Conservation (phyloP, 2,329 filamentous ascomycete genomes). For the Calonectria henricotiae region DNA sequence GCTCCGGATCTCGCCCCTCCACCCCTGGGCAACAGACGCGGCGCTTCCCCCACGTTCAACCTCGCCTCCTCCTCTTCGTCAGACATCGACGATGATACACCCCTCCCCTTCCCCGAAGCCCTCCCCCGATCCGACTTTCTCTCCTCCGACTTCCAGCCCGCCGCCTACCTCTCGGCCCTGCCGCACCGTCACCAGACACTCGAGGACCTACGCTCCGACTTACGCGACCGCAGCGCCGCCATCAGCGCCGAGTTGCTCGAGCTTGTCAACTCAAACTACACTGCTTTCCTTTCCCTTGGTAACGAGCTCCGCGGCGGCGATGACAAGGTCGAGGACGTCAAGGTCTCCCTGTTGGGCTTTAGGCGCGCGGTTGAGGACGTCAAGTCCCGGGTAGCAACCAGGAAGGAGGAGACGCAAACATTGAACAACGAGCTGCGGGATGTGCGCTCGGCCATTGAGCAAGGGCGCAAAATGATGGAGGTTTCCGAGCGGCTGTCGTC, state of each 20-base stretch:
- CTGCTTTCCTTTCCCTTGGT: conserved; percentile 89
- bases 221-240: conserved; percentile 84
- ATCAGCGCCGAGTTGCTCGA: conserved; percentile 92
- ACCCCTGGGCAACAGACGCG: conserved; percentile 50
- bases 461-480: conserved; percentile 76
- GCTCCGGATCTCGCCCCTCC: conserved; percentile 52
- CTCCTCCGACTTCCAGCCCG: conserved; percentile 82
- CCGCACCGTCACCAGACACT: conserved; percentile 94
- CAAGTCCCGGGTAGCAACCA: conserved; percentile 75
- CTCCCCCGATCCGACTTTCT: conserved; percentile 90
- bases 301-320: conserved; percentile 88
- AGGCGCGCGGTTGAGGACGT: conserved; percentile 85
- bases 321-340: conserved; percentile 91
- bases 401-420: conserved; percentile 74
- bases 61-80: conserved; percentile 62
- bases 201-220: conserved; percentile 89
- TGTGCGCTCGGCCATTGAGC: conserved; percentile 76
- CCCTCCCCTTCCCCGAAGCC: conserved; percentile 90
- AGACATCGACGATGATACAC: conserved; percentile 72
- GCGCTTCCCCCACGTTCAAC: conserved; percentile 59
- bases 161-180: conserved; percentile 85
- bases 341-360: conserved; percentile 90
- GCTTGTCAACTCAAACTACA: conserved; percentile 95
- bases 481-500: conserved; percentile 75
- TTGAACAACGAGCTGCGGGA: conserved; percentile 78